These are phyloP conservation scores for Kregervanrija pseudodelftensis DNA, from an alignment of 805 yeast species.

Conservation along the genomic window DNA sequence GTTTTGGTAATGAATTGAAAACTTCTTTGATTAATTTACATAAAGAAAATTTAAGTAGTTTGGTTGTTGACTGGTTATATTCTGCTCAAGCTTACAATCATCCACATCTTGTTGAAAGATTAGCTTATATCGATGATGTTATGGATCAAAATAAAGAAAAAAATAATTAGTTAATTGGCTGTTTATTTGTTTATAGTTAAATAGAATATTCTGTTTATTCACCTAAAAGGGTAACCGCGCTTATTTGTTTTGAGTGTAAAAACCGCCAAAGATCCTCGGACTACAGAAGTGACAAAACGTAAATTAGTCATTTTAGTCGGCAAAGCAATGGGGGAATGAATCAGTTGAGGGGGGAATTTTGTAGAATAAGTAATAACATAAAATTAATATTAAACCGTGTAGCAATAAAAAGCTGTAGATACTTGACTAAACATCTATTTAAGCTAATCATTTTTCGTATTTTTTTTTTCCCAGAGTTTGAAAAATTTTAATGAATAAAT, in stretches of 20 bases:
- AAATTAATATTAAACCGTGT: too few relatives aligned
- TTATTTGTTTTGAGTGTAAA: conserved; percentile 1
- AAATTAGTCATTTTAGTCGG: too few relatives aligned
- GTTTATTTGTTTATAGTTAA: not conserved
- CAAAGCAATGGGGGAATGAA: too few relatives aligned
- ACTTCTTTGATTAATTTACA: conserved; percentile 68
- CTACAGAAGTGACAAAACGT: too few relatives aligned
- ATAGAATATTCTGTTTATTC: not conserved
- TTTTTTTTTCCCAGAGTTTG: too few relatives aligned
- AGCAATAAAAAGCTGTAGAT: too few relatives aligned
- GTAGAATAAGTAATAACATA: too few relatives aligned
- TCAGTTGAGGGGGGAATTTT: too few relatives aligned
- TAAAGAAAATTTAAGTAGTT: conserved; percentile 74
- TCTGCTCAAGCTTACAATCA: conserved; percentile 87
- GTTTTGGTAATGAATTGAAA: conserved; percentile 62
- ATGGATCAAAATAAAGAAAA: conserved; percentile 12
- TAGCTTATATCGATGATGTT: conserved; percentile 55
- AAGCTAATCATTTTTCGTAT: too few relatives aligned
- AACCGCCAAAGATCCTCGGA: not conserved
- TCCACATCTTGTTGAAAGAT: conserved; percentile 87
- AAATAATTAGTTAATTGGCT: conserved; percentile 10
- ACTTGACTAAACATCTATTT: too few relatives aligned
- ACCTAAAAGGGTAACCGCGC: conserved; percentile 12
- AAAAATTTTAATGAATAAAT: too few relatives aligned
- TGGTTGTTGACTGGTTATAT: conserved; percentile 85